Percentiles rank a stretch among this genome's conserved stretches.
These are phyloP conservation scores for Euphorbia tirucalli DNA, from an alignment of 345 rosid genomes.

Conservation along the genomic window DNA sequence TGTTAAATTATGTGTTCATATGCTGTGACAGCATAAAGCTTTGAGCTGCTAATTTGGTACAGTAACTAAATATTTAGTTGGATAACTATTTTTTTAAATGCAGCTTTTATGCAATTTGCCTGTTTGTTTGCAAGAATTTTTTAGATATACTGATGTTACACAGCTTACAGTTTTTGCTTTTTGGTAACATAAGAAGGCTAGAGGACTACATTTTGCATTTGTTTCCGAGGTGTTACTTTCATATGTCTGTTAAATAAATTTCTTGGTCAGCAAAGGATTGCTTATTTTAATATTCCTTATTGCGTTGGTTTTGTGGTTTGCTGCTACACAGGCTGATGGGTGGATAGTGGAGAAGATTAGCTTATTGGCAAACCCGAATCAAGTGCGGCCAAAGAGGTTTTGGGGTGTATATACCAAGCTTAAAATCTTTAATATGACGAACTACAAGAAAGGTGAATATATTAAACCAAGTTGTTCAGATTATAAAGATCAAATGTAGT, in stretches of 20 bases:
- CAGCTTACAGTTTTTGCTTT: neutral
- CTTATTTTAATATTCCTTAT: neutral
- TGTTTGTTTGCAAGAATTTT: neutral
- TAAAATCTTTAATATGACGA: conserved; percentile 86
- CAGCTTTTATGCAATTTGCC: neutral
- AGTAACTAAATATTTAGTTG: neutral
- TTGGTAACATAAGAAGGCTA: neutral
- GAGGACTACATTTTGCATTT: neutral
- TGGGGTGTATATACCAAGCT: conserved; percentile 99
- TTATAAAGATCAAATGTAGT: neutral
- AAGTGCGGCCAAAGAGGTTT: conserved; percentile 77
- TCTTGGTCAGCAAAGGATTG: neutral
- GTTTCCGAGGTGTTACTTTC: neutral
- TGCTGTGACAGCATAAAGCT: neutral
- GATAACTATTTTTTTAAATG: neutral
- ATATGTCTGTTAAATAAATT: neutral
- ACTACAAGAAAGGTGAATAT: conserved; percentile 68
- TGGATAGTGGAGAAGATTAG: conserved; percentile 92
- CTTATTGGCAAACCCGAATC: conserved; percentile 83
- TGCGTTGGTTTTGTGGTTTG: neutral
- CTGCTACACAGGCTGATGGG: conserved; percentile 74
- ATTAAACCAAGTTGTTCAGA: neutral
- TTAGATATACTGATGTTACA: neutral
- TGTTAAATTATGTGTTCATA: neutral
- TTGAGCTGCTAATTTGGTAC: neutral